phyloP scores from a whole-genome alignment of 1,284 basidiomycete genomes.

The Megacollybia platyphylla region DNA sequence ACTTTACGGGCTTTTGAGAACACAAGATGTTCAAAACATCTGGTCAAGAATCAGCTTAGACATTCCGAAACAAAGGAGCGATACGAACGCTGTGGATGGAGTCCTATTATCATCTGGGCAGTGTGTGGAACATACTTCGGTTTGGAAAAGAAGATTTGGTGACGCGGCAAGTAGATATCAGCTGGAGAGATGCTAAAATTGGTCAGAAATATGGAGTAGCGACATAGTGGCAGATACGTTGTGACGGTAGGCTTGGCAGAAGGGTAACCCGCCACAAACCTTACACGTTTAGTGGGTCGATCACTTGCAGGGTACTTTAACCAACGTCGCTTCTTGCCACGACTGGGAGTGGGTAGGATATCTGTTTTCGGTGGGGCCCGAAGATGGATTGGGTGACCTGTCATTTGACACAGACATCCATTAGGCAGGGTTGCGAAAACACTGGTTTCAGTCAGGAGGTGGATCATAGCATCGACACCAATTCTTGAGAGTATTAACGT shows the following conservation, averaged over 20 bases:
- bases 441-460: slow-evolving; percentile 61
- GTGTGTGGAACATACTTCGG: slow-evolving; percentile 35
- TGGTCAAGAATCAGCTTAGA: slow-evolving; percentile 14
- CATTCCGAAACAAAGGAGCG: slow-evolving; percentile 5
- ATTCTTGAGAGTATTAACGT: slow-evolving; percentile 27
- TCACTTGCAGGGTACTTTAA: no score
- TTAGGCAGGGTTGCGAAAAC: slow-evolving; percentile 67
- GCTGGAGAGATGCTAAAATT: slow-evolving; percentile 28
- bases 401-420: slow-evolving; percentile 71
- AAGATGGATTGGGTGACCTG: slow-evolving; percentile 37
- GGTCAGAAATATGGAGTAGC: neutral
- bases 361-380: no score
- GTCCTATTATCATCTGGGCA: slow-evolving; percentile 39
- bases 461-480: slow-evolving; percentile 59
- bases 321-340: no score
- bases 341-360: neutral
- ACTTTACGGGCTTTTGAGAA: slow-evolving; percentile 18
- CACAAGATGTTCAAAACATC: slow-evolving; percentile 48
- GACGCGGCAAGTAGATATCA: slow-evolving; percentile 43
- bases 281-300: no score
- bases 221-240: neutral
- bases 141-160: slow-evolving; percentile 57
- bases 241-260: no score
- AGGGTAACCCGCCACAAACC: no score
- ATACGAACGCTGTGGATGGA: slow-evolving; percentile 54